phyloP scores from a whole-genome alignment of 176 grass and related monocot genomes.

The Melocanna baccifera region DNA sequence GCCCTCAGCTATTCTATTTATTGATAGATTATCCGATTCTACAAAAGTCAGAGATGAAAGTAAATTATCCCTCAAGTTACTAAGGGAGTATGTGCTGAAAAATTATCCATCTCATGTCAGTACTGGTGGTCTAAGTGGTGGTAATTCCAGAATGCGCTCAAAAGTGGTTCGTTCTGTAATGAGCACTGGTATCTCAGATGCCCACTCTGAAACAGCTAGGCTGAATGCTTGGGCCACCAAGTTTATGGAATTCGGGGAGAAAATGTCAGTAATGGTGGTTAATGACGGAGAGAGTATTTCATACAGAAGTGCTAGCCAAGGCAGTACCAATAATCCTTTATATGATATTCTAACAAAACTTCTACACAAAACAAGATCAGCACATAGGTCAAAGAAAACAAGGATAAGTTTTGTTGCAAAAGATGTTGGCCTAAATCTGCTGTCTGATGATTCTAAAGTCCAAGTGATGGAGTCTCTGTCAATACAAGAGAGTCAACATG shows the following conservation, averaged over 20 bases:
- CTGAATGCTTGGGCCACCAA: conserved; percentile 55
- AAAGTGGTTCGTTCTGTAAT: conserved; percentile 45
- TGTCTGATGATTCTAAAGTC: conserved; percentile 67
- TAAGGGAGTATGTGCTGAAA: conserved; percentile 67
- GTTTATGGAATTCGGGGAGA: conserved; percentile 63
- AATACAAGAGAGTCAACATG: conserved; percentile 33
- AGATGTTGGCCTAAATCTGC: conserved; percentile 66
- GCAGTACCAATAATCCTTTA: conserved; percentile 34
- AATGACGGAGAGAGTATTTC: conserved; percentile 68
- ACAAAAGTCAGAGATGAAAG: conserved; percentile 76
- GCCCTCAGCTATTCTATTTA: conserved; percentile 79
- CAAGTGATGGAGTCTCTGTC: conserved; percentile 34
- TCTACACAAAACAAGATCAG: conserved; percentile 59
- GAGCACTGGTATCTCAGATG: conserved; percentile 36
- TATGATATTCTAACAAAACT: conserved; percentile 71
- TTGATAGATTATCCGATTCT: conserved; percentile 71
- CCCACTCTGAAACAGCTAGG: conserved; percentile 29
- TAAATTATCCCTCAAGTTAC: conserved; percentile 63
- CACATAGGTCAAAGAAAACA: conserved; percentile 54
- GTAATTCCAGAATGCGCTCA: conserved; percentile 30
- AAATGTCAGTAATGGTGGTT: conserved; percentile 73
- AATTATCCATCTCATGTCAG: conserved; percentile 49
- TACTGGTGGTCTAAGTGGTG: conserved; percentile 16
- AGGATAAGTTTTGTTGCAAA: conserved; percentile 68
- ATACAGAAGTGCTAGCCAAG: conserved; percentile 39